Base-by-base conservation (phyloP, 2,329 filamentous ascomycete genomes). In the Pseudocercospora cruenta region DNA sequence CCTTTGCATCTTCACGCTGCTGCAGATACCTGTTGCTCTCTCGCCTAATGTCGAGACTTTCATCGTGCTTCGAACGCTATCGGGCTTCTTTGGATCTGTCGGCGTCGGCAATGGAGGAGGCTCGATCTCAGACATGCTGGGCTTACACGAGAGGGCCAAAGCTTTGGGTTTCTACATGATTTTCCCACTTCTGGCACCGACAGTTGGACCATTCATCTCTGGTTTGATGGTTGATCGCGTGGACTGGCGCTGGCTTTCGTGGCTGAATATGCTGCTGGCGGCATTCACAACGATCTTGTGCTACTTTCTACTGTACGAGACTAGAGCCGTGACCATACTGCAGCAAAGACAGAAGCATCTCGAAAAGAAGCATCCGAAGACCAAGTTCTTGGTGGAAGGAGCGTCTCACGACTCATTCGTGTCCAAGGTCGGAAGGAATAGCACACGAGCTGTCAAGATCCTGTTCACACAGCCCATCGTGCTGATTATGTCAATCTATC, bases 51-150 rank as follows among this genome's bases (percentile, higher is more conserved):
- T 83, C 21, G 77, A 65, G 19, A 74, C 72, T 3, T 71, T 84
- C 22, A 78, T 84, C 45, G 76, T 75, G 1, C 72, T 84, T 16
- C 76, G 82, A 39, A 80, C 80, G 4, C 66, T 84, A 7, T 73
- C 80, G 2, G 82, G 82, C 1, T 82, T 84, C 70, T 84, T 83
- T 68, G 82, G 82, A 1, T 82, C 80, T 68, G 79, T 84, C 0
- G 82, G 82, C 0, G 81, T 84, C 53, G 81, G 82, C 0, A 84
- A 83, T 72, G 83, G 84, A 1, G 83, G 83, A 5, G 82, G 82
- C 1, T 83, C 79, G 0, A 82, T 84, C 24, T 78, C 75, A 54
- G 83, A 84, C 61, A 84, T 84, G 81, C 84, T 83, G 60, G 69
- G 78, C 12, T 79, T 80, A 0, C 77, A 71, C 33, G 79, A 83